Percentiles rank a stretch among this genome's conserved stretches.
Evolutionary conservation across 1,139 yeast species (phyloP).

Genomic region (Yamadazyma dendronema): DNA sequence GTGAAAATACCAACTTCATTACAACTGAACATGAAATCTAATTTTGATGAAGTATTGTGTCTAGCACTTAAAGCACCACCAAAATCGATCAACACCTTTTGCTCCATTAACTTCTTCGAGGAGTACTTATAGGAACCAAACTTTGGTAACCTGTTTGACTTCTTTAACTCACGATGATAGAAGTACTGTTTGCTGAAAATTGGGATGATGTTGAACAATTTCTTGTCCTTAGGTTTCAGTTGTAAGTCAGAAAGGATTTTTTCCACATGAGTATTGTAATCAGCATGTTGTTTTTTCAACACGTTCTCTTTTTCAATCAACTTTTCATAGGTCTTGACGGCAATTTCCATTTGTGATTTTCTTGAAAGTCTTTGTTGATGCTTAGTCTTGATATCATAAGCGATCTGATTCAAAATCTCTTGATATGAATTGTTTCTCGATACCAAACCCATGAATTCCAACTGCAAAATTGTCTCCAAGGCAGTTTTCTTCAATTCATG

Average conservation of each 20-base stretch:
- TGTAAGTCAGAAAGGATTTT: constrained; percentile 63
- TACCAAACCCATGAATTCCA: constrained; percentile 68
- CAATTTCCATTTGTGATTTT: constrained; percentile 58
- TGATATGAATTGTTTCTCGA: constrained; percentile 75
- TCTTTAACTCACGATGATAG: constrained; percentile 70
- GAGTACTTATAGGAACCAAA: constrained; percentile 85
- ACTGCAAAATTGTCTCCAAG: constrained; percentile 69
- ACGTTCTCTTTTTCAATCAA: constrained; percentile 61
- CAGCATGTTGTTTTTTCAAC: constrained; percentile 58
- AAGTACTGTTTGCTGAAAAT: constrained; percentile 80
- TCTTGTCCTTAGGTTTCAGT: constrained; percentile 50
- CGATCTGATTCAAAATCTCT: constrained; percentile 76
- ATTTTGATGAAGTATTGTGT: constrained; percentile 54
- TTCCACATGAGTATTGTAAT: constrained; percentile 71
- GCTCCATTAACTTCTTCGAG: constrained; percentile 72
- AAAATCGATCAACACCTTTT: constrained; percentile 62
- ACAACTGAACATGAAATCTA: constrained; percentile 74
- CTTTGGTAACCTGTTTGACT: constrained; percentile 65
- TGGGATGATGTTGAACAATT: constrained; percentile 51
- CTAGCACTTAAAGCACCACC: constrained; percentile 46
- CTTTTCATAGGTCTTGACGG: constrained; percentile 58
- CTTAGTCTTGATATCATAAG: constrained; percentile 79
- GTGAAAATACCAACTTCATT: constrained; percentile 71
- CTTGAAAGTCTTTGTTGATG: constrained; percentile 66
- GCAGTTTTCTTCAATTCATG: constrained; percentile 78